phyloP scores from a whole-genome alignment of 768 basidiomycete genomes.

The Hypholoma fasciculare region DNA sequence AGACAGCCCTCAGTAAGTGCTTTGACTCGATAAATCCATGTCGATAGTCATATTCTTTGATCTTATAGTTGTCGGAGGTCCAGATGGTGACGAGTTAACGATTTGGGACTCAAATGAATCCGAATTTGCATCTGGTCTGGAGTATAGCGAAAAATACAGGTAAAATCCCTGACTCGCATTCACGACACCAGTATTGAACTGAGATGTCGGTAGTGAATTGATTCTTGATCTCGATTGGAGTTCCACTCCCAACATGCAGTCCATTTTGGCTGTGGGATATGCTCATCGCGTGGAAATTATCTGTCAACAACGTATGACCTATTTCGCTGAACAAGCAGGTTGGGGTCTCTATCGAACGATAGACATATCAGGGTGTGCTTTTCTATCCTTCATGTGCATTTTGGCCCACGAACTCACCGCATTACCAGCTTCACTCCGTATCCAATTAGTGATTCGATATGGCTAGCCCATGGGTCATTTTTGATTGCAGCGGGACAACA shows the following conservation, averaged over 20 bases:
- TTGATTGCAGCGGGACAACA: conserved; percentile 83
- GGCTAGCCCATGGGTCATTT: conserved; percentile 82
- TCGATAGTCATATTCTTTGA: conserved; percentile 4
- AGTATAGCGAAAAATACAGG: conserved; percentile 67
- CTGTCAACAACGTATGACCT: conserved; percentile 92
- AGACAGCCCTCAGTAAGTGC: conserved; percentile 79
- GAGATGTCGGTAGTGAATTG: conserved; percentile 40
- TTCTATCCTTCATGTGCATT: neutral
- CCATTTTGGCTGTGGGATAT: conserved; percentile 90
- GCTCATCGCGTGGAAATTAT: conserved; percentile 76
- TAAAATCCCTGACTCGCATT: conserved; percentile 27
- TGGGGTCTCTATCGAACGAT: conserved; percentile 76
- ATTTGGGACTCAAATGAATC: conserved; percentile 97
- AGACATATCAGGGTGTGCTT: conserved; percentile 65
- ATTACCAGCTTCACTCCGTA: conserved; percentile 70
- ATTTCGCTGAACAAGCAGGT: conserved; percentile 79
- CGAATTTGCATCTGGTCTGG: conserved; percentile 89
- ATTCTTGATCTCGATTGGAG: conserved; percentile 93
- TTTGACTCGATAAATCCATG: neutral
- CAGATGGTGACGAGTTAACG: conserved; percentile 76
- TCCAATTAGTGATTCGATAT: conserved; percentile 87
- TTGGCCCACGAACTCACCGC: conserved; percentile 1
- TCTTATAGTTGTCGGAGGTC: conserved; percentile 54
- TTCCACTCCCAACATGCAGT: conserved; percentile 86
- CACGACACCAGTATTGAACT: neutral